A percentile compares a stretch with the other conserved stretches of the same genome.
Conservation (phyloP, 1,284 basidiomycete genomes). For the Rugosomyces carneus region DNA sequence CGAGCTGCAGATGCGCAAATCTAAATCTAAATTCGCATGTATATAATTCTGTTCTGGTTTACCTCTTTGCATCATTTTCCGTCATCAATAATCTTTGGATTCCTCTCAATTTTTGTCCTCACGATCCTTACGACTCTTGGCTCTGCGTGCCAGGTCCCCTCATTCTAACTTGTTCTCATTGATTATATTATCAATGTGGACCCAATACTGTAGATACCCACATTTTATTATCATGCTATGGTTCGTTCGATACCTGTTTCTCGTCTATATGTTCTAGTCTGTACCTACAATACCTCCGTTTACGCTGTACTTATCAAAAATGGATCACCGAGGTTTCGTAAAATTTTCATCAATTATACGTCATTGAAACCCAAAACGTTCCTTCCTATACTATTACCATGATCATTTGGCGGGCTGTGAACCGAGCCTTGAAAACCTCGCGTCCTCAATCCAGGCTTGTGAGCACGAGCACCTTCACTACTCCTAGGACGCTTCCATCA, state of each 20-base stretch:
- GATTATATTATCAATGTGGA: constrained; percentile 14
- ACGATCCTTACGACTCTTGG: constrained; percentile 27
- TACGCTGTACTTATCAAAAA: constrained; percentile 18
- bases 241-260: constrained; percentile 19
- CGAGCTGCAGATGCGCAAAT: constrained; percentile 73
- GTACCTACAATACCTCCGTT: constrained; percentile 13
- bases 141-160: constrained; percentile 29
- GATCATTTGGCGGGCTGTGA: constrained; percentile 5
- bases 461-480: constrained; percentile 24
- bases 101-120: constrained; percentile 16
- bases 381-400: not conserved
- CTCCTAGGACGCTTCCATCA: constrained; percentile 43
- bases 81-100: constrained; percentile 13
- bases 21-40: constrained; percentile 70
- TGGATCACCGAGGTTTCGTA: constrained; percentile 14
- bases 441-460: not conserved
- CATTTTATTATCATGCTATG: constrained; percentile 25
- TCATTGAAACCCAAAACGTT: not conserved
- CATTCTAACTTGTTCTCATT: constrained; percentile 28
- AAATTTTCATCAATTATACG: not conserved
- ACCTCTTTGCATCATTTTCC: constrained; percentile 13
- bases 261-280: constrained; percentile 12
- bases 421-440: constrained; percentile 1
- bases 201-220: constrained; percentile 35
- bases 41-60: constrained; percentile 38